Conservation (phyloP, 2,329 filamentous ascomycete species). For the Seiridium unicorne region DNA sequence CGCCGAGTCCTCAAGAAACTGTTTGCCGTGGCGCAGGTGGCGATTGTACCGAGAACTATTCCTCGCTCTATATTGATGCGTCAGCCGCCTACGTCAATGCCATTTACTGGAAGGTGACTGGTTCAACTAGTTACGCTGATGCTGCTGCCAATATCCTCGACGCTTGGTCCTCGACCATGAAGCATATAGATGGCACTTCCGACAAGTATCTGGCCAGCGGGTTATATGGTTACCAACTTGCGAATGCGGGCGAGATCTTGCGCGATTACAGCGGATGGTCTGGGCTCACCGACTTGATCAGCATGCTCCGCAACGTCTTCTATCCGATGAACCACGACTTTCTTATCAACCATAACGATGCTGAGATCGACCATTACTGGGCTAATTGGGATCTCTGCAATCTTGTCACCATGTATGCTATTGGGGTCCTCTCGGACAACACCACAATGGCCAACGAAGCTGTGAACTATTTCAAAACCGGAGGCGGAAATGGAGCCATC, state of each 20-base stretch:
- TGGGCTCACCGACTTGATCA: constrained; percentile 18
- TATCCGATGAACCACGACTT: constrained; percentile 36
- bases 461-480: constrained; percentile 37
- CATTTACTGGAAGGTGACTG: constrained; percentile 38
- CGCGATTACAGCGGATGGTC: constrained; percentile 31
- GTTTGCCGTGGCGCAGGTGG: constrained; percentile 33
- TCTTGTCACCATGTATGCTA: constrained; percentile 36
- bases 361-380: constrained; percentile 30
- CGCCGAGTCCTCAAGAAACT: constrained; percentile 22
- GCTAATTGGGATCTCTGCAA: constrained; percentile 46
- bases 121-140: constrained; percentile 32
- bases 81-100: constrained; percentile 36
- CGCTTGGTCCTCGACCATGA: constrained; percentile 34
- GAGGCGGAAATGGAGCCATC: constrained; percentile 35
- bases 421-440: constrained; percentile 41
- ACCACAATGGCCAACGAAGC: constrained; percentile 36
- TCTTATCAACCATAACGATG: constrained; percentile 33
- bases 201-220: constrained; percentile 39
- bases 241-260: constrained; percentile 44
- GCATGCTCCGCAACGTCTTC: constrained; percentile 36
- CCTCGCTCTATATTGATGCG: constrained; percentile 29
- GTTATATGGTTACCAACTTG: constrained; percentile 44
- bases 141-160: constrained; percentile 34
- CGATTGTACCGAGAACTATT: constrained; percentile 30
- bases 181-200: constrained; percentile 27